phyloP scores from a whole-genome alignment of 805 yeast species.

The Brettanomyces sp. region DNA sequence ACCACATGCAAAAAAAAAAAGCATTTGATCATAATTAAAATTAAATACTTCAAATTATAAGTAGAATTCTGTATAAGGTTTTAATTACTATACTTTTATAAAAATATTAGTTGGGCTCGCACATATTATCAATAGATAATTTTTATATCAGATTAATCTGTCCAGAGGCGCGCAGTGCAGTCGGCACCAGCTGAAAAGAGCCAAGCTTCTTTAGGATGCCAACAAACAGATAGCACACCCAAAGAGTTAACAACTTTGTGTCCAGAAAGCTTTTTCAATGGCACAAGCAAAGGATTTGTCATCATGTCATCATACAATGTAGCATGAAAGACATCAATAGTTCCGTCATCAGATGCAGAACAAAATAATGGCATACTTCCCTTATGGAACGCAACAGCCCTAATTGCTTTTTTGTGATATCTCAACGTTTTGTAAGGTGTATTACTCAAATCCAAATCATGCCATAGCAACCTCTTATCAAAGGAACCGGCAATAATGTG shows the following conservation, averaged over 20 bases:
- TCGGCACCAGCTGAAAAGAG: conserved; percentile 95
- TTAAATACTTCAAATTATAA: not conserved
- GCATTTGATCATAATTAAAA: not conserved
- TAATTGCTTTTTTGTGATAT: conserved; percentile 91
- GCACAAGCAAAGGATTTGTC: conserved; percentile 93
- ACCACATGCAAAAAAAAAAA: not conserved
- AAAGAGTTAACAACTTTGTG: conserved; percentile 71
- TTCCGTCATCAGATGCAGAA: conserved; percentile 92
- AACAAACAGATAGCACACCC: conserved; percentile 78
- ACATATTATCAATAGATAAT: too few relatives aligned
- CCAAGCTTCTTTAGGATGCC: conserved; percentile 99
- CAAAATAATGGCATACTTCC: conserved; percentile 82
- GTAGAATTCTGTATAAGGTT: too few relatives aligned
- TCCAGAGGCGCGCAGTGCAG: conserved; percentile 93
- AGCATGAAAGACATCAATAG: conserved; percentile 89
- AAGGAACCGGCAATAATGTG: conserved; percentile 85
- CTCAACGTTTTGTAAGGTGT: conserved; percentile 94
- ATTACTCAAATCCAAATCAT: conserved; percentile 78
- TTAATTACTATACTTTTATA: too few relatives aligned
- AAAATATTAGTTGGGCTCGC: too few relatives aligned
- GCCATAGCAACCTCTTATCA: conserved; percentile 96
- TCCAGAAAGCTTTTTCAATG: conserved; percentile 87
- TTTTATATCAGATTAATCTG: conserved; percentile 39
- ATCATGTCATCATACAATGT: conserved; percentile 91
- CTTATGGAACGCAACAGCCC: conserved; percentile 81